These are phyloP conservation scores for Phanerodontia chrysosporium DNA, from an alignment of 768 basidiomycete genomes.

Conservation along the genomic window DNA sequence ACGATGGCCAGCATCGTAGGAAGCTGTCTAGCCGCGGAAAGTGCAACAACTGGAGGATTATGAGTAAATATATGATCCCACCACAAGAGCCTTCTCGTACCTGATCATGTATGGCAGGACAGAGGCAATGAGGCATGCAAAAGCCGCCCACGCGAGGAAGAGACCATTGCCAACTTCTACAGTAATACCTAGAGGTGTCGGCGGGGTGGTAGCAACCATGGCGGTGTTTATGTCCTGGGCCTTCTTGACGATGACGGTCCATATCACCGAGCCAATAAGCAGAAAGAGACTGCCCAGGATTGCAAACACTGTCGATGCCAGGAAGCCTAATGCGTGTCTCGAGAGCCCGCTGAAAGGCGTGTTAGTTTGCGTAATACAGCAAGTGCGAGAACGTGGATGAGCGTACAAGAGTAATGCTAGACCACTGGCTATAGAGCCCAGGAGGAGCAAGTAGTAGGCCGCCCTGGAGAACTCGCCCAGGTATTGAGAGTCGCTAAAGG, in stretches of 20 bases:
- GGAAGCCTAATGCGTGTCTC: conserved; percentile 61
- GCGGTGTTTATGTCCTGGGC: conserved; percentile 53
- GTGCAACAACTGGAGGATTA: conserved; percentile 78
- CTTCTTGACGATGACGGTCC: conserved; percentile 73
- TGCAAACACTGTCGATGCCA: conserved; percentile 62
- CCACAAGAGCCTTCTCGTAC: conserved; percentile 33
- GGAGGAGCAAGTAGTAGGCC: conserved; percentile 71
- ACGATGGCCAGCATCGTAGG: conserved; percentile 11
- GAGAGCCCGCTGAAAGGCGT: conserved; percentile 50
- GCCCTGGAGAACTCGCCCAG: conserved; percentile 60
- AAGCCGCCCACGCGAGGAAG: conserved; percentile 71
- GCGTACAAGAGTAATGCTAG: conserved; percentile 67
- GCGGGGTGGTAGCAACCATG: conserved; percentile 32
- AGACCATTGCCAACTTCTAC: conserved; percentile 61
- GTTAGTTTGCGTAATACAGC: background rate
- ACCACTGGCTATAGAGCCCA: conserved; percentile 65
- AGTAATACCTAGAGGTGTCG: conserved; percentile 53
- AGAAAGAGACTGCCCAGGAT: conserved; percentile 57
- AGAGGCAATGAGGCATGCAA: conserved; percentile 60
- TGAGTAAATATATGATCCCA: too few species aligned
- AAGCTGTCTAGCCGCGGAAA: conserved; percentile 54
- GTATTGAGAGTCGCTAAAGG: conserved; percentile 58
- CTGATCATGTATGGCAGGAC: conserved; percentile 75
- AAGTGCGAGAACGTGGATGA: conserved; percentile 6
- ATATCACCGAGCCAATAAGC: conserved; percentile 67